phyloP scores from a whole-genome alignment of 352 stramenopile genomes.

The Phytophthora hibernalis region DNA sequence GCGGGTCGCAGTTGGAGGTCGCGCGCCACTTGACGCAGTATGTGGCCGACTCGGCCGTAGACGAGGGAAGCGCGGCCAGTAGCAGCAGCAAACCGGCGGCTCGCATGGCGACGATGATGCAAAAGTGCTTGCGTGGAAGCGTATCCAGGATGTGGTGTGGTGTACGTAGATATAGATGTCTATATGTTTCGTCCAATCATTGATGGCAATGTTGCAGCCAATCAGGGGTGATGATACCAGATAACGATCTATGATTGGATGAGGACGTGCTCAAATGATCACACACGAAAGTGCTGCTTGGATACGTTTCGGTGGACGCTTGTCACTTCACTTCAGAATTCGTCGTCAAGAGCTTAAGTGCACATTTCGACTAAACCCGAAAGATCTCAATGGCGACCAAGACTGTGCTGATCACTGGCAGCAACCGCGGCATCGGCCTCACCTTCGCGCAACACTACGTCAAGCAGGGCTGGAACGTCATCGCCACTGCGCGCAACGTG shows the following conservation, averaged over 20 bases:
- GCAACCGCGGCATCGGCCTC: conserved; percentile 59
- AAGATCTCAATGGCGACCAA: conserved; percentile 28
- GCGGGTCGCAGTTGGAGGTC: conserved; percentile 71
- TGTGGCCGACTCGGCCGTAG: conserved; percentile 14
- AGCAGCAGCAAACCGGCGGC: conserved; percentile 19
- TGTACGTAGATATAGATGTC: not conserved
- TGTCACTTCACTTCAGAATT: conserved; percentile 5
- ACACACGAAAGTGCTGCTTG: too few species aligned
- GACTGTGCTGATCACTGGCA: conserved; percentile 60
- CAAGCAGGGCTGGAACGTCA: conserved; percentile 54
- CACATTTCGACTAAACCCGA: conserved; percentile 7
- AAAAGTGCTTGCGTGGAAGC: conserved; percentile 31
- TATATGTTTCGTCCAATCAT: too few species aligned
- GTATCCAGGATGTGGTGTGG: conserved; percentile 26
- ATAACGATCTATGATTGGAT: too few species aligned
- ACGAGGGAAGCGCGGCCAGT: conserved; percentile 3
- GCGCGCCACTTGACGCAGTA: conserved; percentile 79
- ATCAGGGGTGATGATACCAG: too few species aligned
- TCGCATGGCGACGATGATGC: conserved; percentile 19
- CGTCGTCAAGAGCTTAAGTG: not conserved
- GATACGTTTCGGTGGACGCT: not conserved
- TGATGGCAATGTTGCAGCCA: too few species aligned
- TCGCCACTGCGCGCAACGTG: conserved; percentile 52
- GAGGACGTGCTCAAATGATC: too few species aligned
- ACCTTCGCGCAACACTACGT: conserved; percentile 52